These are phyloP conservation scores for Jaltomata sinuosa DNA, from an alignment of 257 asterid genomes.

Conservation along the genomic window DNA sequence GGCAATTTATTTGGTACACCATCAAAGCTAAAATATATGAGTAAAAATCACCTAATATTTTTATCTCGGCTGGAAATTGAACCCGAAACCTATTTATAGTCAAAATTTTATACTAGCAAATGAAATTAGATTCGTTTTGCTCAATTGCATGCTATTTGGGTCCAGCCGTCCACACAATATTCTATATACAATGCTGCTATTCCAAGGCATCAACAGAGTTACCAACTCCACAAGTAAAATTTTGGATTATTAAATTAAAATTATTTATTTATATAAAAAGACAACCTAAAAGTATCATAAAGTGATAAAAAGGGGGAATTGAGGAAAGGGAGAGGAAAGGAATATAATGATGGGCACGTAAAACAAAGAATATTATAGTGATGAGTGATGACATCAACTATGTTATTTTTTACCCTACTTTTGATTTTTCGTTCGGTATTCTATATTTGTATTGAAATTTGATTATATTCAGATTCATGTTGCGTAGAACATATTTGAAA, in stretches of 20 bases:
- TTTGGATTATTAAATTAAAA: background rate
- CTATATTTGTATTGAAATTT: no score
- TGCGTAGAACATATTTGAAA: no score
- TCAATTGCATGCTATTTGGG: background rate
- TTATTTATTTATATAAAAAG: background rate
- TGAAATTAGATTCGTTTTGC: background rate
- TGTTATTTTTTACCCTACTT: background rate
- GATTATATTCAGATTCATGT: no score
- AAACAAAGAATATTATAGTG: background rate
- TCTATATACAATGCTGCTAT: background rate
- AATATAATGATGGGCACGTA: background rate
- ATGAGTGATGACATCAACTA: background rate
- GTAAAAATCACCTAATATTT: no score
- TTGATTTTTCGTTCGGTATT: no score
- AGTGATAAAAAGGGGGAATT: background rate
- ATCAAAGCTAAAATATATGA: no score
- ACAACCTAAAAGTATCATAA: background rate
- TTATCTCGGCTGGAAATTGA: no score
- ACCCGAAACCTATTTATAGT: no score
- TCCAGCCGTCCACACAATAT: background rate
- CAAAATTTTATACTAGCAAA: background rate
- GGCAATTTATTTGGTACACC: no score
- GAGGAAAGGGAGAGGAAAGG: background rate
- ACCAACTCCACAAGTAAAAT: background rate
- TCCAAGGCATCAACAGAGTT: background rate